Base-by-base conservation (phyloP, 2,329 filamentous ascomycete genomes). In the Grosmannia serpens region DNA sequence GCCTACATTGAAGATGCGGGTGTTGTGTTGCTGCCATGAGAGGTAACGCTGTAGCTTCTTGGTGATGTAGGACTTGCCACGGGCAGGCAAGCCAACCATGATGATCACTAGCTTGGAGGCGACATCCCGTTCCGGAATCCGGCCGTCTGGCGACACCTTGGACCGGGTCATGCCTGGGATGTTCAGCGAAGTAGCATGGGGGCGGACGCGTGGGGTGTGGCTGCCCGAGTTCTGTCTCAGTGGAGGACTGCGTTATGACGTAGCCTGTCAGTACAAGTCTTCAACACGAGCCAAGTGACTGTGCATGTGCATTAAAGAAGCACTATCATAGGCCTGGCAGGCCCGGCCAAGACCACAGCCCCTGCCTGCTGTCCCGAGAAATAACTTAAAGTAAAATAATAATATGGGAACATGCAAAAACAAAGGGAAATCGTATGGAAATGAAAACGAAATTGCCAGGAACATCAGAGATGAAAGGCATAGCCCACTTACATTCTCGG, bases 1-100 rank as follows among this genome's bases (percentile, higher is more conserved):
- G 61, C 94, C 94, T 44, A 99, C 94, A 67, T 99, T 99, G 82
- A 99, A 99, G 65, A 99, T 96, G 64, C 81, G 83, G 15, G 91
- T 94, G 67, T 96, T 89, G 73, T 99, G 92, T 69, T 99, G 94
- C 67, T 96, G 85, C 94, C 94, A 99, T 55, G 95, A 92, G 55
- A 99, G 76, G 70, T 97, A 99, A 62, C 94, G 83, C 60, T 94
- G 88, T 62, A 99, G 82, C 75, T 99, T 99, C 78, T 97, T 97
- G 62, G 94, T 97, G 67, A 99, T 95, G 74, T 99, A 99, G 58
- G 91, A 96, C 75, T 99, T 99, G 69, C 94, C 94, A 67, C 94
- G 81, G 11, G 94, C 94, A 3, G 94, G 94, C 66, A 99, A 76
- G 63, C 94, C 94, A 61, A 99, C 94, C 94, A 99, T 99, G 70